These are phyloP conservation scores for Acanthamoeba triangularis DNA, from an alignment of 208 protist genomes.

Conservation along the genomic window DNA sequence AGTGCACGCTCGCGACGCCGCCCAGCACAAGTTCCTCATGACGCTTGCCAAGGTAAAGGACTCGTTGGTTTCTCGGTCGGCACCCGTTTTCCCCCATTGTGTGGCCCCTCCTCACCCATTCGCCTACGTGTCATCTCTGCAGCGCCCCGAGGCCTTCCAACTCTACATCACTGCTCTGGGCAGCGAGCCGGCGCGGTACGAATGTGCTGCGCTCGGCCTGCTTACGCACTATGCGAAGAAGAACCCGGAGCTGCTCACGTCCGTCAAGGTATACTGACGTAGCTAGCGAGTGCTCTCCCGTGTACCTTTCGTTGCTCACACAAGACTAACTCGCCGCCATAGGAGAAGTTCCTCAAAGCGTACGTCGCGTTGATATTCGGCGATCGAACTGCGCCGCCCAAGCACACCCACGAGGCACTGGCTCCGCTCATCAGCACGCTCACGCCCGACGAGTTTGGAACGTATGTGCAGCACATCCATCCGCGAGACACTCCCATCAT, in stretches of 20 bases:
- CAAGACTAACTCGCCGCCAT: not conserved
- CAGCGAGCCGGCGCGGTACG: constrained; percentile 66
- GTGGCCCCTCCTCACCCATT: not conserved
- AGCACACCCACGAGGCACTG: constrained; percentile 21
- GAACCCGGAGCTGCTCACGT: constrained; percentile 31
- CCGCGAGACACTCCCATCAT: no score
- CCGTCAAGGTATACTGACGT: not conserved
- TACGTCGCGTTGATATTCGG: constrained; percentile 76
- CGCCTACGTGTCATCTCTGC: not conserved
- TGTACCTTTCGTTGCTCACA: not conserved
- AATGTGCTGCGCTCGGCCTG: constrained; percentile 71
- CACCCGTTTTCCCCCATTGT: not conserved
- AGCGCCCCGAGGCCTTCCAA: constrained; percentile 68
- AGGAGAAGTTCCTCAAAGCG: constrained; percentile 74
- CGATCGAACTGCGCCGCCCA: constrained; percentile 73
- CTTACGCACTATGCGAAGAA: constrained; percentile 14
- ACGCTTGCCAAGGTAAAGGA: not conserved
- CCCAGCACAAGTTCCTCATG: constrained; percentile 32
- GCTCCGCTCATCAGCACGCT: constrained; percentile 13
- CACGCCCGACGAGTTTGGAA: constrained; percentile 70
- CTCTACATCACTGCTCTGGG: constrained; percentile 63
- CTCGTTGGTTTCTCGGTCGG: not conserved
- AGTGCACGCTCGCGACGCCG: constrained; percentile 22
- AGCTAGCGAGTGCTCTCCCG: not conserved
- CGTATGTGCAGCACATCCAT: not conserved